phyloP scores from a whole-genome alignment of 805 yeast species.

The Scheffersomyces amazonensis region DNA sequence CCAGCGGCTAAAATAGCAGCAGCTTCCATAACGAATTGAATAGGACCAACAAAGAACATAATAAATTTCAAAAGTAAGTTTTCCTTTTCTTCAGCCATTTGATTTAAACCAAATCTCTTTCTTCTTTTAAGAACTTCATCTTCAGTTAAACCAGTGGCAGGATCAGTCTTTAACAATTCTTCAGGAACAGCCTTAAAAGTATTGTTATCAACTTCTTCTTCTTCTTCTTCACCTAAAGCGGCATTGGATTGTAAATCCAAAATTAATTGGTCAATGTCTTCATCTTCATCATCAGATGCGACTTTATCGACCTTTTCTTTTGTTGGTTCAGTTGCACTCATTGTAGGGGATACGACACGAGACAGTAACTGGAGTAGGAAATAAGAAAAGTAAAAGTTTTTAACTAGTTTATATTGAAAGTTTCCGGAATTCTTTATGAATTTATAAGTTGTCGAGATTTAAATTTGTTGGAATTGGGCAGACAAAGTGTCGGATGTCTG shows the following conservation, averaged over 20 bases:
- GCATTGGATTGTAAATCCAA: slow-evolving; percentile 74
- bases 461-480: too few species aligned
- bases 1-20: slow-evolving; percentile 96
- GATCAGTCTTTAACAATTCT: slow-evolving; percentile 80
- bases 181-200: slow-evolving; percentile 76
- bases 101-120: slow-evolving; percentile 87
- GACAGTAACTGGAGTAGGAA: too few species aligned
- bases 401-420: too few species aligned
- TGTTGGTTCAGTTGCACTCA: slow-evolving; percentile 51
- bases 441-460: too few species aligned
- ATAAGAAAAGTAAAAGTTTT: too few species aligned
- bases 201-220: slow-evolving; percentile 31
- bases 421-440: too few species aligned
- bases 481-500: too few species aligned
- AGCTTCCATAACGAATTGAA: slow-evolving; percentile 96
- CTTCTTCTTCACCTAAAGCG: slow-evolving; percentile 53
- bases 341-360: too few species aligned
- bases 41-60: slow-evolving; percentile 91
- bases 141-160: slow-evolving; percentile 67
- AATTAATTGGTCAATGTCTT: slow-evolving; percentile 61
- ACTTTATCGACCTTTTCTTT: slow-evolving; percentile 50
- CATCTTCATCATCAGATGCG: slow-evolving; percentile 54
- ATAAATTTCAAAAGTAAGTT: slow-evolving; percentile 74
- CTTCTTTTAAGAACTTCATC: slow-evolving; percentile 82
- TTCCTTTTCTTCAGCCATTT: slow-evolving; percentile 88